A percentile compares a stretch with the other conserved stretches of the same genome.
phyloP scores from a whole-genome alignment of 2,329 filamentous ascomycete species.

The Ascochyta koolunga region DNA sequence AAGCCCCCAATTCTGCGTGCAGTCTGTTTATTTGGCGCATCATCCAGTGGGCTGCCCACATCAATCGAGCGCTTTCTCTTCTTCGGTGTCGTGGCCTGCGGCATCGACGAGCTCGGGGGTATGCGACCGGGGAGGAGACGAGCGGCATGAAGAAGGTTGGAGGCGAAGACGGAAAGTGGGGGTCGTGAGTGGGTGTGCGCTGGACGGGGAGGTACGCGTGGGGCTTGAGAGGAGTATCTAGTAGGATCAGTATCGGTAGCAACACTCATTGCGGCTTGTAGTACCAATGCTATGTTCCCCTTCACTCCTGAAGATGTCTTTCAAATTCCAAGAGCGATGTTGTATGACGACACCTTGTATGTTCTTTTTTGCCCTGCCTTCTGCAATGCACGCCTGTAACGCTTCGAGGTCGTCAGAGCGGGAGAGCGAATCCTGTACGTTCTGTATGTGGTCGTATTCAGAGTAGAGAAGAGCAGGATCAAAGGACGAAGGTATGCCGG shows the following conservation, averaged over 20 bases:
- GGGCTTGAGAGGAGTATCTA: constrained; percentile 44
- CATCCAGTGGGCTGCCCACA: constrained; percentile 40
- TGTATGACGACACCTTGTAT: constrained; percentile 57
- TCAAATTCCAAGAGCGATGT: constrained; percentile 56
- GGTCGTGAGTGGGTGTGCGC: constrained; percentile 19
- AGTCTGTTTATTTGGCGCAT: constrained; percentile 42
- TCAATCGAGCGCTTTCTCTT: constrained; percentile 46
- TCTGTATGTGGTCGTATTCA: constrained; percentile 41
- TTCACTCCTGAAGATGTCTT: constrained; percentile 58
- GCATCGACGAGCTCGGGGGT: constrained; percentile 59
- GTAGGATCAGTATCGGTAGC: constrained; percentile 24
- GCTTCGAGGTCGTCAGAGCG: constrained; percentile 58
- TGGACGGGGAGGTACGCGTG: constrained; percentile 16
- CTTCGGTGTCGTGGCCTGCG: constrained; percentile 43
- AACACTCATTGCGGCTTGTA: constrained; percentile 6
- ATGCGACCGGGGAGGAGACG: constrained; percentile 64
- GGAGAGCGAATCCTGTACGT: constrained; percentile 31
- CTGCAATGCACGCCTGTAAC: constrained; percentile 49
- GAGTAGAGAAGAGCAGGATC: constrained; percentile 59
- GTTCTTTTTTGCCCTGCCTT: constrained; percentile 51
- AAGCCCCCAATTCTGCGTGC: constrained; percentile 46
- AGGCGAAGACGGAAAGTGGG: constrained; percentile 48
- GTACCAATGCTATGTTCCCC: constrained; percentile 49
- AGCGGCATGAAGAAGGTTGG: constrained; percentile 66
- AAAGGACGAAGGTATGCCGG: constrained; percentile 55